Percentiles rank a stretch among this genome's conserved stretches.
Evolutionary conservation across 2,329 filamentous ascomycete species (phyloP).

Genomic region (Trichoderma atroviride): DNA sequence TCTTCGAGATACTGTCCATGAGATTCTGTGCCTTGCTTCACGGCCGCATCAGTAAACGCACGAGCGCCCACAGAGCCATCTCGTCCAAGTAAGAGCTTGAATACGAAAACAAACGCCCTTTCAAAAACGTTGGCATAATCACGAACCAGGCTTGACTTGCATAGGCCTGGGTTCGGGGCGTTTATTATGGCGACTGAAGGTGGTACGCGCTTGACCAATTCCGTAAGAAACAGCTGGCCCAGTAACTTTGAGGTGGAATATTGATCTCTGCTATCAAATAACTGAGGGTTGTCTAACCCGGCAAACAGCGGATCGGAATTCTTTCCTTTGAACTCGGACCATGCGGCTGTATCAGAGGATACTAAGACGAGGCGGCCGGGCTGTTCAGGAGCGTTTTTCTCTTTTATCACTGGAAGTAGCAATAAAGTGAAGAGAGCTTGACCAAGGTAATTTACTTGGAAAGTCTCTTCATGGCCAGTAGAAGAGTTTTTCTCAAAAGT

Average conservation of each 20-base stretch:
- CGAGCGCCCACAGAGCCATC: not conserved
- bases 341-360: conserved; percentile 10
- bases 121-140: not conserved
- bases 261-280: not conserved
- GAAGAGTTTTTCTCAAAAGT: not conserved
- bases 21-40: conserved; percentile 4
- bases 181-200: conserved; percentile 9
- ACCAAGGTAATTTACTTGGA: conserved; percentile 5
- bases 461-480: not conserved
- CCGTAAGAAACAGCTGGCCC: conserved; percentile 6
- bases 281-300: not conserved
- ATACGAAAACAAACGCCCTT: not conserved
- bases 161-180: conserved; percentile 1
- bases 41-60: conserved; percentile 5
- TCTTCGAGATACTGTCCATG: conserved; percentile 20
- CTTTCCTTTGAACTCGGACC: not conserved
- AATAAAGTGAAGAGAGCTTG: not conserved
- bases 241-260: conserved; percentile 4
- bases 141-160: not conserved
- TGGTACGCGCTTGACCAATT: not conserved
- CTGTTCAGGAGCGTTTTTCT: not conserved
- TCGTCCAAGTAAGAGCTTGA: not conserved
- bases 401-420: not conserved
- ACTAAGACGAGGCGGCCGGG: conserved; percentile 1
- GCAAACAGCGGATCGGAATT: not conserved